A percentile compares a stretch with the other conserved stretches of the same genome.
These are phyloP conservation scores for Trichoderma sp. DNA, from an alignment of 2,329 filamentous ascomycete species.

Conservation along the genomic window DNA sequence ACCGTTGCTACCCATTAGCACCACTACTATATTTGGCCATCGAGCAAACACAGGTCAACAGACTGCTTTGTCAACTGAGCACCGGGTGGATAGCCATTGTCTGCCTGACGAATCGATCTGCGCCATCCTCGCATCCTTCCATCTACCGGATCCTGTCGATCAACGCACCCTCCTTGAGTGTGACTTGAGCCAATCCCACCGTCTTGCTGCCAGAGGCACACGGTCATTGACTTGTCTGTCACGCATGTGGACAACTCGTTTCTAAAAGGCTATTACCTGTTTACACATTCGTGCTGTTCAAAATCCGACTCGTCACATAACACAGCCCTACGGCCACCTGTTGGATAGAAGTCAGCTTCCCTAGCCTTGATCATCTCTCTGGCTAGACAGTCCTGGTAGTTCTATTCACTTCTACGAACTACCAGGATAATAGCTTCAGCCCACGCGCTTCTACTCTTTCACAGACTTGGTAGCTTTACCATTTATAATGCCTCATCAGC, in stretches of 20 bases:
- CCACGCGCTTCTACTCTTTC: neutral
- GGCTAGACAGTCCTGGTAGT: constrained; percentile 24
- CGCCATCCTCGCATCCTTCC: constrained; percentile 14
- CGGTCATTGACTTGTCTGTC: neutral
- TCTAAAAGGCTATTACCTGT: neutral
- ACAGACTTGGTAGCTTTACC: neutral
- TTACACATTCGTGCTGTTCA: neutral
- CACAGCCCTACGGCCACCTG: neutral
- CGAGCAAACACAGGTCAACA: neutral
- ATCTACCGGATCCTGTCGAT: constrained; percentile 26
- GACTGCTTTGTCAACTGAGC: constrained; percentile 16
- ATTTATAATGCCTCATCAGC: constrained; percentile 55
- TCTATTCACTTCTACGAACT: constrained; percentile 14
- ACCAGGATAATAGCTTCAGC: constrained; percentile 22
- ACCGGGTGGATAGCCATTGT: constrained; percentile 4
- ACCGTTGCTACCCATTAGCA: neutral
- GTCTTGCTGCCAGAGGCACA: constrained; percentile 2
- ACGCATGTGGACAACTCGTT: constrained; percentile 11
- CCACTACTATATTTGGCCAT: constrained; percentile 7
- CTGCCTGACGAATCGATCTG: constrained; percentile 23
- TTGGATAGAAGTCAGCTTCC: neutral
- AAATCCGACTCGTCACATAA: neutral
- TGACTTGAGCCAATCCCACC: constrained; percentile 4
- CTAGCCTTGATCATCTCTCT: neutral
- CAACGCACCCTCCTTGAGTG: constrained; percentile 20